Evolutionary conservation across 805 yeast species (phyloP).

Genomic region (Ogataea ramenticola): DNA sequence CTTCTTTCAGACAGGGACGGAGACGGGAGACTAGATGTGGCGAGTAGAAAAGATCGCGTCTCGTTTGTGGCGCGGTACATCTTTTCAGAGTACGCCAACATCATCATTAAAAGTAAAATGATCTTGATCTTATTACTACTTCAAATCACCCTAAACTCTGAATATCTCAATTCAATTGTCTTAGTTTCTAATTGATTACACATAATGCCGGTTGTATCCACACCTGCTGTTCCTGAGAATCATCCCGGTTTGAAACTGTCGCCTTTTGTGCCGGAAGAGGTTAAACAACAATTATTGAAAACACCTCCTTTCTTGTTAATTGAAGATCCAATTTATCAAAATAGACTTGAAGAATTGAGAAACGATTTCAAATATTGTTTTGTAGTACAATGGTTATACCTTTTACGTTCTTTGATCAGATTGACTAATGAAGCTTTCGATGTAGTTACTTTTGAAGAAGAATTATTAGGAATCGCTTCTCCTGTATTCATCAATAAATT

Average conservation of each 20-base stretch:
- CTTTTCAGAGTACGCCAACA: no score
- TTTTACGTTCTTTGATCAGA: conserved; percentile 44
- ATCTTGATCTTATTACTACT: no score
- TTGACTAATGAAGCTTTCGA: conserved; percentile 47
- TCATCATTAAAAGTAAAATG: no score
- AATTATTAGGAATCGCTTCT: conserved; percentile 37
- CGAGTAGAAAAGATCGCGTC: no score
- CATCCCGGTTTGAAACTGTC: conserved; percentile 28
- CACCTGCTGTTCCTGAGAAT: not conserved
- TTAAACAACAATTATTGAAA: conserved; percentile 26
- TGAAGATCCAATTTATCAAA: conserved; percentile 29
- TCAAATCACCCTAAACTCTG: no score
- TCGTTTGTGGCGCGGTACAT: no score
- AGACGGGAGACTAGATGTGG: no score
- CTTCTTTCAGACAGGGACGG: no score
- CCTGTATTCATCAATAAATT: conserved; percentile 38
- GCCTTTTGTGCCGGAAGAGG: conserved; percentile 26
- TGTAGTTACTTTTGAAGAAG: conserved; percentile 55
- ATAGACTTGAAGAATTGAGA: conserved; percentile 25
- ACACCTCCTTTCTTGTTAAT: conserved; percentile 32
- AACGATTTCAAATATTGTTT: conserved; percentile 30
- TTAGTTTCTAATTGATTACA: not conserved
- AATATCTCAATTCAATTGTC: no score
- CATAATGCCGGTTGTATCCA: not conserved
- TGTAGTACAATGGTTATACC: conserved; percentile 49